Conservation (phyloP, 208 protist genomes). For the Wallacemonas sp. region DNA sequence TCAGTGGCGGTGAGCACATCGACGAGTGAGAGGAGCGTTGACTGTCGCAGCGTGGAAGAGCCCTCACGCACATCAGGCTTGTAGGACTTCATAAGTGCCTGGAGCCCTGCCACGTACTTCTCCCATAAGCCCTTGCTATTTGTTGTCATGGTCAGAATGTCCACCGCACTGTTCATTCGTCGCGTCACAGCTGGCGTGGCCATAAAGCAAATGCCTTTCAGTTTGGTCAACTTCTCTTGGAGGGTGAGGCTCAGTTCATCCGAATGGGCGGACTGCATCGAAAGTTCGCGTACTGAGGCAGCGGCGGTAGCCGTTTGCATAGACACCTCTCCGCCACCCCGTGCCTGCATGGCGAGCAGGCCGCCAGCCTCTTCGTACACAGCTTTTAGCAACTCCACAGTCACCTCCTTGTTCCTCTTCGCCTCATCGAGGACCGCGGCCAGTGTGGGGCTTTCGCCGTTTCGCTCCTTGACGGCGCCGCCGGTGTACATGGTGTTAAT, state of each 20-base stretch:
- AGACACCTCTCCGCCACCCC: neutral
- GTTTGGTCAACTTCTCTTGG: constrained; percentile 9
- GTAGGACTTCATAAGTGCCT: constrained; percentile 15
- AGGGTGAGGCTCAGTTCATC: constrained; percentile 3
- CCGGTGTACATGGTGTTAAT: constrained; percentile 20
- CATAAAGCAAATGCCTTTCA: constrained; percentile 48
- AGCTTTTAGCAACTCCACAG: constrained; percentile 12
- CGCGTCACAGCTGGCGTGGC: constrained; percentile 33
- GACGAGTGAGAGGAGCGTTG: constrained; percentile 35
- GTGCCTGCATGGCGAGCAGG: neutral
- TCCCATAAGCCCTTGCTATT: constrained; percentile 43
- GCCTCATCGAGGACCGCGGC: neutral
- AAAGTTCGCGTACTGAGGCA: neutral
- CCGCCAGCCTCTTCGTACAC: constrained; percentile 26
- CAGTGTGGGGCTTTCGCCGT: neutral
- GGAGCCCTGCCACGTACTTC: constrained; percentile 25
- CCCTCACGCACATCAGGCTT: neutral
- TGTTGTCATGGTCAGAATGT: constrained; percentile 35
- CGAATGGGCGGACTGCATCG: constrained; percentile 5
- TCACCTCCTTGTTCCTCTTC: constrained; percentile 1
- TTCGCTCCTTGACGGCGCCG: neutral
- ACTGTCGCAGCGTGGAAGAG: constrained; percentile 19
- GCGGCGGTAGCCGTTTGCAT: too few relatives aligned
- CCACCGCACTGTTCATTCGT: constrained; percentile 26
- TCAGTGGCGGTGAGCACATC: constrained; percentile 54